Evolutionary conservation across 129 eudicot genomes (phyloP), one percentile per base, ranked within the genome.

Genomic region (Chrysanthemum seticuspe): DNA sequence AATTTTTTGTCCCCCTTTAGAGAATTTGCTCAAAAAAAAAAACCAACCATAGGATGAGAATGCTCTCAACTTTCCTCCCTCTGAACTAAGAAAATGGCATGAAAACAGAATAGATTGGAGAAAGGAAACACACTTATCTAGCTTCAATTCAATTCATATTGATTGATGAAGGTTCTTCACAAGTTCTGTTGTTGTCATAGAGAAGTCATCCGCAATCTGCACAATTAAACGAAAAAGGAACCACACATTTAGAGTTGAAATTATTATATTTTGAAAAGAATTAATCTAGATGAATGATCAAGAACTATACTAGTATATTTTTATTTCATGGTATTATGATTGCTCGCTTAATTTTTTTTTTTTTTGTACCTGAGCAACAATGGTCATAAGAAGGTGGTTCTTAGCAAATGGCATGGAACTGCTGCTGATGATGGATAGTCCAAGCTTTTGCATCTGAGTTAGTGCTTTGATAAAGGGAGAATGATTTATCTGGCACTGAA

Each of bases 321-420:
- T 52, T 13, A 52, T 11, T 13, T 52, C 5, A 29, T 29, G n/a
- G n/a, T n/a, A n/a, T n/a, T n/a, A n/a, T n/a, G n/a, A n/a, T n/a
- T n/a, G n/a, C n/a, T n/a, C n/a, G n/a, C n/a, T n/a, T n/a, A n/a
- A n/a, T n/a, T n/a, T n/a, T n/a, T n/a, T n/a, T n/a, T n/a, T n/a
- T n/a, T 31, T 10, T 55, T 49, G 66, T 79, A 88, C 94, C 94
- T 78, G 76, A 34, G 94, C 94, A 66, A 80, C 76, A 68, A 88
- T 52, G 64, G 79, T 80, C 21, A 88, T 72, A 60, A 76, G 67
- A 62, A 82, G 64, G 18, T 74, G 67, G 52, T 56, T 65, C 5
- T 57, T 52, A 3, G 83, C 87, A 62, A 88, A 85, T 15, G 84
- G 74, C 60, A 83, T 78, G 36, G 74, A 62, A 44, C 79, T 68